Conservation (phyloP, 2,329 filamentous ascomycete genomes). For the Fusarium sp. region DNA sequence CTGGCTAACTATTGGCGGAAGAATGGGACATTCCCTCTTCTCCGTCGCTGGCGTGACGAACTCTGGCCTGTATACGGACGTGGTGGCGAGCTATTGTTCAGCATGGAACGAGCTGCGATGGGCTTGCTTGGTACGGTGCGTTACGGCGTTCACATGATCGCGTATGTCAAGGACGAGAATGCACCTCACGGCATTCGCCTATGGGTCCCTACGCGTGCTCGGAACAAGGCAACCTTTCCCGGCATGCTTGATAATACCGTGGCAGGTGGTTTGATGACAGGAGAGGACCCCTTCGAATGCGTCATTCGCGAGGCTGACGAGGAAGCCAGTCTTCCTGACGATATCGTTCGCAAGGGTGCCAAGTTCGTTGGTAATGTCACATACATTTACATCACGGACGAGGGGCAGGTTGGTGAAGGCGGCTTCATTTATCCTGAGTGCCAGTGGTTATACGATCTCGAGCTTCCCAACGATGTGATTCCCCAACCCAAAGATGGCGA, state of each 20-base stretch:
- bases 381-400: constrained; percentile 84
- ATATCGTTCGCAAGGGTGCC: constrained; percentile 69
- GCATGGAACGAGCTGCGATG: constrained; percentile 79
- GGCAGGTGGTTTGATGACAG: constrained; percentile 79
- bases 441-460: constrained; percentile 91
- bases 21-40: constrained; percentile 76
- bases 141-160: constrained; percentile 85
- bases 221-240: constrained; percentile 84
- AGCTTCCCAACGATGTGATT: constrained; percentile 72
- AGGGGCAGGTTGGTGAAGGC: constrained; percentile 79
- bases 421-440: constrained; percentile 88
- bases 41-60: constrained; percentile 84
- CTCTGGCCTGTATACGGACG: constrained; percentile 79
- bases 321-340: constrained; percentile 82
- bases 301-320: constrained; percentile 87
- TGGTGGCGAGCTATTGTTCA: constrained; percentile 71
- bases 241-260: constrained; percentile 97
- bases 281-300: constrained; percentile 82
- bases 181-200: constrained; percentile 71
- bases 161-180: constrained; percentile 63
- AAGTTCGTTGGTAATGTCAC: constrained; percentile 75
- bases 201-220: constrained; percentile 84
- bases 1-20: constrained; percentile 75
- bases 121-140: constrained; percentile 79
- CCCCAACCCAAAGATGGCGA: constrained; percentile 87